These are phyloP conservation scores for Mentha longifolia DNA, from an alignment of 257 asterid species.

Conservation along the genomic window DNA sequence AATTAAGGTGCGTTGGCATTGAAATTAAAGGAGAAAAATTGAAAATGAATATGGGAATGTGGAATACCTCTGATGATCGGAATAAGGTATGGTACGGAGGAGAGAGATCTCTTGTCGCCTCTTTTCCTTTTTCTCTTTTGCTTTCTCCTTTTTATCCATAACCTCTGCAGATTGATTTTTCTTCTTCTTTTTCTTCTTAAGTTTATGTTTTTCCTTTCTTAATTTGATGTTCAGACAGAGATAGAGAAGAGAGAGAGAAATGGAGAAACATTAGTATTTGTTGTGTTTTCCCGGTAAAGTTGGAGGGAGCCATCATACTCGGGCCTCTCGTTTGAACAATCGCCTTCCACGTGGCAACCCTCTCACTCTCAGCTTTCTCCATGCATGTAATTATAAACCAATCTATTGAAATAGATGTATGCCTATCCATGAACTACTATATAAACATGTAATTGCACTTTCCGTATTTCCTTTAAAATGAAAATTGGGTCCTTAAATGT, in stretches of 20 bases:
- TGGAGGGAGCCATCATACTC: slow-evolving; percentile 39
- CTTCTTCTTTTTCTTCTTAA: background rate
- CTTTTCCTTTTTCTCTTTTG: slow-evolving; percentile 81
- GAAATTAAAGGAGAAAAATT: background rate
- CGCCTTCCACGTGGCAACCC: slow-evolving; percentile 30
- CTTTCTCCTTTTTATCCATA: slow-evolving; percentile 80
- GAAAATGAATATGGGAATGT: too few species aligned
- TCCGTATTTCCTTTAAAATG: too few species aligned
- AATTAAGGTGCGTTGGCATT: background rate
- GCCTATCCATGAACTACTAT: too few species aligned
- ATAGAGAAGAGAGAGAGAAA: background rate
- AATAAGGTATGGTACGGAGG: slow-evolving; percentile 93
- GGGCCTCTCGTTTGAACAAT: slow-evolving; percentile 25
- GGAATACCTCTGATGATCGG: slow-evolving; percentile 81
- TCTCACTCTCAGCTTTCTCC: background rate
- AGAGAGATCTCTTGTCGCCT: slow-evolving; percentile 94
- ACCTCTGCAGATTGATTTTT: background rate
- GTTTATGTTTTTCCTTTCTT: background rate
- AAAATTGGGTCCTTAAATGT: too few species aligned
- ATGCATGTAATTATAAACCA: background rate
- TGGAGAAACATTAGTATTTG: slow-evolving; percentile 11
- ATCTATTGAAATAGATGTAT: too few species aligned
- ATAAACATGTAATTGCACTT: too few species aligned
- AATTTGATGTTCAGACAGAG: slow-evolving; percentile 11
- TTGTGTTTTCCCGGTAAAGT: slow-evolving; percentile 38